These are phyloP conservation scores for Aspergillus cristatus DNA, from an alignment of 495 filamentous ascomycete species.

Conservation along the genomic window DNA sequence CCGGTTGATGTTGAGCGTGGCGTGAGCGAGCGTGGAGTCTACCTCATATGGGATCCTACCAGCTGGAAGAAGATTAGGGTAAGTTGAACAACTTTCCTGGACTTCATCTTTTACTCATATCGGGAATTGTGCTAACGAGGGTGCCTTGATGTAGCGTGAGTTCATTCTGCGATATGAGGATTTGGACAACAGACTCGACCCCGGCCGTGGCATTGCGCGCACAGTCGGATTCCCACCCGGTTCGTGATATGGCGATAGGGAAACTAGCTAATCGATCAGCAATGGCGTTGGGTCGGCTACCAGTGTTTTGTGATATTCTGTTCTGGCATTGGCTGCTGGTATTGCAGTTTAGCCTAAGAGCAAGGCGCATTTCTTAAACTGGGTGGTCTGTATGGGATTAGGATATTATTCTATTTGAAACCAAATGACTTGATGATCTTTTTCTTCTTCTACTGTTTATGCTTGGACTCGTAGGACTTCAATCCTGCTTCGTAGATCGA, in stretches of 20 bases:
- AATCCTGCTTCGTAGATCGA: not conserved
- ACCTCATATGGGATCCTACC: constrained; percentile 79
- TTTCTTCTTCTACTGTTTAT: not conserved
- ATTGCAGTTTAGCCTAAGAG: constrained; percentile 19
- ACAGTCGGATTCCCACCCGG: constrained; percentile 27
- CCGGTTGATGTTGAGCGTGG: constrained; percentile 52
- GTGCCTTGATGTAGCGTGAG: constrained; percentile 47
- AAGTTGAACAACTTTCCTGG: constrained; percentile 29
- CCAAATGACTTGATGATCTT: constrained; percentile 21
- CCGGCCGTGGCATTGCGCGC: constrained; percentile 26
- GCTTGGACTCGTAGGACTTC: no score
- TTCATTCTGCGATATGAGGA: constrained; percentile 73
- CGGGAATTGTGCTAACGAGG: constrained; percentile 1
- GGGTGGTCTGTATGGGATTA: constrained; percentile 18
- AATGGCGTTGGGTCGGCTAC: constrained; percentile 29
- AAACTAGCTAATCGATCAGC: constrained; percentile 17
- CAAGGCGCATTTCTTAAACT: constrained; percentile 23
- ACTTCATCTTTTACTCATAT: constrained; percentile 2
- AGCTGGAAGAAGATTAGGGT: constrained; percentile 79
- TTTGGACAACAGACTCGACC: constrained; percentile 51
- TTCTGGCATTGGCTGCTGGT: constrained; percentile 16
- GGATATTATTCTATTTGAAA: constrained; percentile 17
- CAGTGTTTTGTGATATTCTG: no score
- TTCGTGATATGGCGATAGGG: constrained; percentile 25
- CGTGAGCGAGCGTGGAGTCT: constrained; percentile 73